Conservation (phyloP, 176 grass and related monocot species). For the Pontederia paniculata region DNA sequence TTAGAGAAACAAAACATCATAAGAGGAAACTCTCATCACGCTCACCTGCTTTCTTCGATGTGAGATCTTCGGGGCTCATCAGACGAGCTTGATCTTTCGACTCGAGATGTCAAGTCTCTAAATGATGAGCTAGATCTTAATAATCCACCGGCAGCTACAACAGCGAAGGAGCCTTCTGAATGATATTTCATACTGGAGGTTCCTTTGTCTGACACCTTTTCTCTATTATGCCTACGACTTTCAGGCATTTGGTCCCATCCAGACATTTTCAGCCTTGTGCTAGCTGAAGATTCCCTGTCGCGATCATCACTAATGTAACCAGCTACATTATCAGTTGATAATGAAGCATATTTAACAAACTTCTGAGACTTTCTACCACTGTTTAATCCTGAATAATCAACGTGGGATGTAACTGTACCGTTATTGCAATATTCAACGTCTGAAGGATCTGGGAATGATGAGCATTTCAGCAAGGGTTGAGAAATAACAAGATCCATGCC, state of each 20-base stretch:
- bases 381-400: slow-evolving; percentile 15
- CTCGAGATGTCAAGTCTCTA: slow-evolving; percentile 31
- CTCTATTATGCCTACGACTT: slow-evolving; percentile 21
- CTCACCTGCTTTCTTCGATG: slow-evolving; percentile 50
- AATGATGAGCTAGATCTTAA: slow-evolving; percentile 19
- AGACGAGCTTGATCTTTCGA: slow-evolving; percentile 31
- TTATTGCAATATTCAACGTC: slow-evolving; percentile 24
- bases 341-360: slow-evolving; percentile 18
- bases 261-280: slow-evolving; percentile 36
- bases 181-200: slow-evolving; percentile 25
- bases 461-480: slow-evolving; percentile 19
- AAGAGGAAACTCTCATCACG: neutral
- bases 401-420: slow-evolving; percentile 5
- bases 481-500: slow-evolving; percentile 19
- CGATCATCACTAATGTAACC: slow-evolving; percentile 23
- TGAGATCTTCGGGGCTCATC: slow-evolving; percentile 28
- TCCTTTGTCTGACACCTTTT: slow-evolving; percentile 23
- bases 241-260: slow-evolving; percentile 73
- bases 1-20: neutral
- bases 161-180: slow-evolving; percentile 22
- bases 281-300: slow-evolving; percentile 27
- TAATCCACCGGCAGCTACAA: slow-evolving; percentile 21
- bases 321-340: slow-evolving; percentile 8
- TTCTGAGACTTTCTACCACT: slow-evolving; percentile 14
- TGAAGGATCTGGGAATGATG: slow-evolving; percentile 26